These are phyloP conservation scores for Cadophora gregata DNA, from an alignment of 2,329 filamentous ascomycete species.

Conservation along the genomic window DNA sequence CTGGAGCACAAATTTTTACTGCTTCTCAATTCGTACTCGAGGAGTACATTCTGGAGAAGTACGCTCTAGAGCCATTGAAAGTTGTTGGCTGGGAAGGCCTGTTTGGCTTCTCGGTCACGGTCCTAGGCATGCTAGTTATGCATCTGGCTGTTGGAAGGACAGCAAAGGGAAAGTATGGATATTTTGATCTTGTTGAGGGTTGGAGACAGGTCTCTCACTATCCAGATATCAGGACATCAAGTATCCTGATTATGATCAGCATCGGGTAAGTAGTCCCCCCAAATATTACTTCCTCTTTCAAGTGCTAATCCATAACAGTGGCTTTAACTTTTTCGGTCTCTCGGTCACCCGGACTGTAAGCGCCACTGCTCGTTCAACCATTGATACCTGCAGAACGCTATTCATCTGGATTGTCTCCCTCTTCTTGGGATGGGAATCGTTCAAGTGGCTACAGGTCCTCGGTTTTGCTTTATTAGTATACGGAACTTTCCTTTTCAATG, in stretches of 20 bases:
- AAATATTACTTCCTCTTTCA: background rate
- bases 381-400: conserved; percentile 95
- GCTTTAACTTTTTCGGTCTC: conserved; percentile 98
- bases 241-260: conserved; percentile 92
- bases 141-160: conserved; percentile 80
- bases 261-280: conserved; percentile 74
- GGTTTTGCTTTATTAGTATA: conserved; percentile 93
- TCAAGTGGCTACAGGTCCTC: conserved; percentile 94
- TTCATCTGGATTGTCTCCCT: conserved; percentile 98
- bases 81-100: conserved; percentile 97
- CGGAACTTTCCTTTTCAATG: conserved; percentile 96
- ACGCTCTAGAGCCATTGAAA: conserved; percentile 75
- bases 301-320: conserved; percentile 55
- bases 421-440: conserved; percentile 92
- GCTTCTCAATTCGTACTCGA: conserved; percentile 96
- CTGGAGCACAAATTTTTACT: conserved; percentile 94
- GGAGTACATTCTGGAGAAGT: conserved; percentile 86
- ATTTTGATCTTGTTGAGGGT: conserved; percentile 89
- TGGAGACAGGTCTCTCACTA: conserved; percentile 80
- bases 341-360: conserved; percentile 89
- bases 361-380: conserved; percentile 91
- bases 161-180: conserved; percentile 74
- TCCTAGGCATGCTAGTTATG: conserved; percentile 78
- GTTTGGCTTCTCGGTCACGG: conserved; percentile 84
- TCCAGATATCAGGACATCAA: conserved; percentile 74